Evolutionary conservation across 306 rosid species (phyloP).

Genomic region (Arachis stenosperma): DNA sequence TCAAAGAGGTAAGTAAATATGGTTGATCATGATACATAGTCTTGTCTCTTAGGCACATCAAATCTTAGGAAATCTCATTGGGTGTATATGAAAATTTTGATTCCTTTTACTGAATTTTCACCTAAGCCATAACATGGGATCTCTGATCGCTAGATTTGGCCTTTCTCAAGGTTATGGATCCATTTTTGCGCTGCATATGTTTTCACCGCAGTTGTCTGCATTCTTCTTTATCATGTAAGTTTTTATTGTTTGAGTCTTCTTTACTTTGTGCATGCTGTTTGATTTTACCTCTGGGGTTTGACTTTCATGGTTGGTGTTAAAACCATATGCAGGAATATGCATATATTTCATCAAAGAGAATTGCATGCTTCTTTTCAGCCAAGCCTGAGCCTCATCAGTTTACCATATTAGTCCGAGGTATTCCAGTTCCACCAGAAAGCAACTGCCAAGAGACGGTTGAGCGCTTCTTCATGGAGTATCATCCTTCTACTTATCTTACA

Average conservation of each 20-base stretch:
- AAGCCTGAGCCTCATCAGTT: slow-evolving; percentile 70
- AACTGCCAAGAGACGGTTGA: slow-evolving; percentile 62
- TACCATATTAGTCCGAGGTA: slow-evolving; percentile 62
- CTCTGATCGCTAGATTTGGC: slow-evolving; percentile 55
- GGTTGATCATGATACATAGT: slow-evolving; percentile 21
- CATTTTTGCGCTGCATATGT: slow-evolving; percentile 76
- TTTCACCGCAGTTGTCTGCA: slow-evolving; percentile 77
- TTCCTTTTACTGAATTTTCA: slow-evolving; percentile 21
- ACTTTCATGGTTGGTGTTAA: slow-evolving; percentile 35
- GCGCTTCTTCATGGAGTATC: slow-evolving; percentile 59
- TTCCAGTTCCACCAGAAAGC: slow-evolving; percentile 67
- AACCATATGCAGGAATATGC: slow-evolving; percentile 61
- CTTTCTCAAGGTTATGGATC: slow-evolving; percentile 83
- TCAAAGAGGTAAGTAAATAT: slow-evolving; percentile 75
- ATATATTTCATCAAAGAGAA: slow-evolving; percentile 68
- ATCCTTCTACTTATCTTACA: slow-evolving; percentile 74
- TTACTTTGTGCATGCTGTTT: slow-evolving; percentile 3
- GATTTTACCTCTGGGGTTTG: slow-evolving; percentile 24
- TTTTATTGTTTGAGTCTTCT: slow-evolving; percentile 34
- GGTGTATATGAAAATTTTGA: slow-evolving; percentile 25
- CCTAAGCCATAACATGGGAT: slow-evolving; percentile 37
- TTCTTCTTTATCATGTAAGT: slow-evolving; percentile 81
- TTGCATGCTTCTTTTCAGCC: slow-evolving; percentile 59
- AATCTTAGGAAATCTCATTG: slow-evolving; percentile 1
- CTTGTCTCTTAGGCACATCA: neutral